Percentiles rank a stretch among this genome's conserved stretches.
phyloP scores from a whole-genome alignment of 495 filamentous ascomycete genomes.

The Aspergillus indologenus region DNA sequence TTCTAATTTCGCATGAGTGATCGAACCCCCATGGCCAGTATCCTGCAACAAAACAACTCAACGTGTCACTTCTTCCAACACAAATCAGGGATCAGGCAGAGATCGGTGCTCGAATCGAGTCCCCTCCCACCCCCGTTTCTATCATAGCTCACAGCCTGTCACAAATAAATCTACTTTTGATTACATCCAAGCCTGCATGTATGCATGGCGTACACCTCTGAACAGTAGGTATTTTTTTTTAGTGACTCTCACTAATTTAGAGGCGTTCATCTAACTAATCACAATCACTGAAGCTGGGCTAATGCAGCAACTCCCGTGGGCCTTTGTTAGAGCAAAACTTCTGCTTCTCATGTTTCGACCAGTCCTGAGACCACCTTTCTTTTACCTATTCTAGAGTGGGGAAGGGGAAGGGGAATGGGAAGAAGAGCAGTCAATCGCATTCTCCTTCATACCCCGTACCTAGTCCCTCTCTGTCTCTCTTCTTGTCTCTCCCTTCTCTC shows the following conservation, averaged over 20 bases:
- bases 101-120: not conserved
- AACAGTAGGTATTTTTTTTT: not conserved
- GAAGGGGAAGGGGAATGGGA: no score
- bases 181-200: not conserved
- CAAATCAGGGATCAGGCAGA: not conserved
- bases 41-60: not conserved
- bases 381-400: no score
- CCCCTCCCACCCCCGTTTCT: not conserved
- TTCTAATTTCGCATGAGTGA: not conserved
- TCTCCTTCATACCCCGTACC: no score
- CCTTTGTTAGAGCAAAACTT: no score
- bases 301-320: not conserved
- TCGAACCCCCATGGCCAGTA: not conserved
- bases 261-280: not conserved
- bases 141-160: not conserved
- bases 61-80: not conserved
- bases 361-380: no score
- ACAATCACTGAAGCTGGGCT: not conserved
- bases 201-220: not conserved
- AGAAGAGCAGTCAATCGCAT: no score
- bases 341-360: not conserved
- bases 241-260: not conserved
- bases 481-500: constrained; percentile 7
- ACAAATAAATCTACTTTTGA: not conserved
- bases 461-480: not conserved